Base-by-base conservation (phyloP, 768 basidiomycete species). In the Macrolepiota dolichaula region DNA sequence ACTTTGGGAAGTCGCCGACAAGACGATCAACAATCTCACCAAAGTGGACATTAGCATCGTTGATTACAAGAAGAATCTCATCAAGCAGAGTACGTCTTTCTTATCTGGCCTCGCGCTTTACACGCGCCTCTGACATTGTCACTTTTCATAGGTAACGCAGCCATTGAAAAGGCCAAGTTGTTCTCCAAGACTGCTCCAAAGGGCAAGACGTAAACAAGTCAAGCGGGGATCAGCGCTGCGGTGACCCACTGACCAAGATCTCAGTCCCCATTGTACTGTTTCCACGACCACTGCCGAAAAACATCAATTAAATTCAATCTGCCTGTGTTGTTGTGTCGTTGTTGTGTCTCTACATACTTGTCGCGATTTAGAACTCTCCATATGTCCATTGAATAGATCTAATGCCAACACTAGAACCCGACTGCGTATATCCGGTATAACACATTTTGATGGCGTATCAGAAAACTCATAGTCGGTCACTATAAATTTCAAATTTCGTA, bases 1-100 rank as follows among this genome's bases (percentile, higher is more conserved):
- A 73, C 87, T 99, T 7, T 99, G 97, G 97, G 97, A 99, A 74
- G 97, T 99, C 57, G 93, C 94, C 71, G 84, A 94, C 72, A 89
- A 89, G 76, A 94, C 92, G 70, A 94, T 99, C 72, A 83, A 83
- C 73, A 97, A 98, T 76, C 76, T 99, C 63, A 91, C 95, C 25
- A 95, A 89, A 79, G 80, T 85, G 67, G 95, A 94, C 65, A 94
- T 98, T 71, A 88, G 85, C 53, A 98, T 98, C 71, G 77, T 91
- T 35, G 91, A 95, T 73, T 98, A 98, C 81, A 98, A 98, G 84
- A 88, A 83, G 77, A 85, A 85, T 62, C 81, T 97, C 49, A 78
- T 91, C 54, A 89, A 84, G 77, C 81, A 91, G 74, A 92, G 92
- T 89, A 72, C 71, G 87, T 68, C 3, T 74, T 47, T 57, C 62